phyloP scores from a whole-genome alignment of 352 stramenopile species.

The Phytophthora ohioensis region DNA sequence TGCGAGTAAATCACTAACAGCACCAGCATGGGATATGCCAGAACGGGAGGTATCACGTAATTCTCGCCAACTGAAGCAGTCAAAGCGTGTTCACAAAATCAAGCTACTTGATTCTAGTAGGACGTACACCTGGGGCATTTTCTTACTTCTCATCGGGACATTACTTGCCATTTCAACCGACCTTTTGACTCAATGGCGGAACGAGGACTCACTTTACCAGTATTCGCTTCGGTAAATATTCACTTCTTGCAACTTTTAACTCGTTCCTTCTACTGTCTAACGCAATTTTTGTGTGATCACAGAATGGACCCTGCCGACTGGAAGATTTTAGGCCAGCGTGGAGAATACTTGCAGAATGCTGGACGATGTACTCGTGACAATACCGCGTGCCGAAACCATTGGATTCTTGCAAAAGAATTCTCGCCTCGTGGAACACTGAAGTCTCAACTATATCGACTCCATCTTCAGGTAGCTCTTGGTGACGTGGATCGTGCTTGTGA shows the following conservation, averaged over 20 bases:
- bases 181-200: constrained; percentile 35
- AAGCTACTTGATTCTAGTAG: neutral
- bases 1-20: neutral
- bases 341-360: constrained; percentile 5
- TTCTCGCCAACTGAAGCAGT: neutral
- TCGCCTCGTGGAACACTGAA: constrained; percentile 29
- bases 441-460: constrained; percentile 33
- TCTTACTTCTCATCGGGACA: constrained; percentile 6
- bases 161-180: constrained; percentile 26
- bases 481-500: constrained; percentile 17
- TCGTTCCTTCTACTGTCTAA: neutral
- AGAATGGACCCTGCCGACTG: constrained; percentile 54
- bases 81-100: neutral
- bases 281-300: neutral
- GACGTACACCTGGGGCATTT: constrained; percentile 5
- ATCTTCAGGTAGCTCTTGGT: constrained; percentile 21
- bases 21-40: constrained; percentile 2
- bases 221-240: constrained; percentile 35
- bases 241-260: neutral
- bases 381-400: constrained; percentile 17
- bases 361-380: constrained; percentile 15
- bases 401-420: constrained; percentile 28
- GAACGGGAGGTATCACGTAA: neutral
- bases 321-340: constrained; percentile 45
- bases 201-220: constrained; percentile 41